These are phyloP conservation scores for Pichia sp. DNA, from an alignment of 1,139 yeast species.

Conservation along the genomic window DNA sequence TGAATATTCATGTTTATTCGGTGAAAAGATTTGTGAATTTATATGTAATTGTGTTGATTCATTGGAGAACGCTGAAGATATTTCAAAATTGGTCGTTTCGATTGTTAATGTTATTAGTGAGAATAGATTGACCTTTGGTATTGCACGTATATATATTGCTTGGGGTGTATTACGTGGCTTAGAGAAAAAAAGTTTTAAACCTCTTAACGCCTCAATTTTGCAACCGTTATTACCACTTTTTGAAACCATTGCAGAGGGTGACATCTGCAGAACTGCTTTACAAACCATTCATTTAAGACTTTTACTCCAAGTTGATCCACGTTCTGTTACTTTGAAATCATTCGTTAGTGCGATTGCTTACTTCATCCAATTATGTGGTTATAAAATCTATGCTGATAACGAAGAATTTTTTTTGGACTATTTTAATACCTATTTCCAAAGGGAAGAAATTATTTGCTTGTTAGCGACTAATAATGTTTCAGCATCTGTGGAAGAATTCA, in stretches of 20 bases:
- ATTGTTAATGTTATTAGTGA: slow-evolving; percentile 44
- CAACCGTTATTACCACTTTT: slow-evolving; percentile 39
- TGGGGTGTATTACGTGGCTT: slow-evolving; percentile 56
- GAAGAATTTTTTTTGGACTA: slow-evolving; percentile 32
- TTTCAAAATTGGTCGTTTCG: slow-evolving; percentile 28
- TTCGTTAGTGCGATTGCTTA: slow-evolving; percentile 35
- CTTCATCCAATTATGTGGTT: slow-evolving; percentile 42
- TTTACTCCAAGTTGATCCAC: slow-evolving; percentile 32
- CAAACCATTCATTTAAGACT: slow-evolving; percentile 48
- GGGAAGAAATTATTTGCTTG: slow-evolving; percentile 14
- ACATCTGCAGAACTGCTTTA: slow-evolving; percentile 42
- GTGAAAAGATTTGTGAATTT: slow-evolving; percentile 45
- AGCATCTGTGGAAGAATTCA: slow-evolving; percentile 19
- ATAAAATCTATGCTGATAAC: slow-evolving; percentile 34
- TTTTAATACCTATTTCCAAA: slow-evolving; percentile 22
- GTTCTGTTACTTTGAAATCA: slow-evolving; percentile 24
- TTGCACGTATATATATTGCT: slow-evolving; percentile 59
- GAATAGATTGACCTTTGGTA: slow-evolving; percentile 55
- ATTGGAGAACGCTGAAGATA: slow-evolving; percentile 31
- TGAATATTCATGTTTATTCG: slow-evolving; percentile 48
- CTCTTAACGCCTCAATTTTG: slow-evolving; percentile 32
- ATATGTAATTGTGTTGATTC: slow-evolving; percentile 38
- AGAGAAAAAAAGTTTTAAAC: slow-evolving; percentile 23
- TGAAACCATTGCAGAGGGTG: slow-evolving; percentile 55
- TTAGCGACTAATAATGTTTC: slow-evolving; percentile 9